Evolutionary conservation across 352 stramenopile genomes (phyloP), one percentile per base, ranked within the genome.

Genomic region (Thalassiosira exigua): DNA sequence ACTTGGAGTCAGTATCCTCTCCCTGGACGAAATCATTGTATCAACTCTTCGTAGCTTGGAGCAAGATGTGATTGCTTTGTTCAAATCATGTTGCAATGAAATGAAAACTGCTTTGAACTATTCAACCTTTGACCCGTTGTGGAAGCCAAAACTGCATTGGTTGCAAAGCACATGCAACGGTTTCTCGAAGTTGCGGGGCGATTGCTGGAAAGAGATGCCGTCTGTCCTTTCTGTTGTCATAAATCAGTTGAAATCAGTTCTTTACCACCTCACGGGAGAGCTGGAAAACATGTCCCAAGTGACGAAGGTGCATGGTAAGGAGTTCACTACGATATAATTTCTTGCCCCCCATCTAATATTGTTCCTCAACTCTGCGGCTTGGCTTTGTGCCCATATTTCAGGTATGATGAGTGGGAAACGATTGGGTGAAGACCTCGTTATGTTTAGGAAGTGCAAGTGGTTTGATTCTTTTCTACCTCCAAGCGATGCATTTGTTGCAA

Each of bases 391-490:
- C n/a, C n/a, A n/a, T n/a, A n/a, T n/a, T n/a, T n/a, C n/a, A n/a
- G n/a, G n/a, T 19, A 59, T 81, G 27, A 50, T 1, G 11, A 66
- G 62, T 77, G 80, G 80, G 73, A 50, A 70, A 42, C 67, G 30
- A 46, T 50, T 75, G n/a, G 71, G 29, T 30, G 4, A 72, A 54
- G 67, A 73, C 0, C 27, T 82, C 21, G 14, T 57, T 7, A 27
- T 22, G 14, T 75, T 86, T 50, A 52, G 46, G 41, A 56, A 59
- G 19, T 85, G 41, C 11, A 51, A 51, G 4, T 84, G 78, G 72
- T 75, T 89, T 67, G 82, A 89, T 61, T 50, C 65, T 11, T 81
- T 65, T 36, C 46, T 86, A 33, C 51, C 48, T 24, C 21, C 27
- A n/a, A 73, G 68, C 11, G n/a, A 76, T 27, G 21, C 19, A 36